These are phyloP conservation scores for Pythium coloratum DNA, from an alignment of 352 stramenopile species.

Conservation along the genomic window DNA sequence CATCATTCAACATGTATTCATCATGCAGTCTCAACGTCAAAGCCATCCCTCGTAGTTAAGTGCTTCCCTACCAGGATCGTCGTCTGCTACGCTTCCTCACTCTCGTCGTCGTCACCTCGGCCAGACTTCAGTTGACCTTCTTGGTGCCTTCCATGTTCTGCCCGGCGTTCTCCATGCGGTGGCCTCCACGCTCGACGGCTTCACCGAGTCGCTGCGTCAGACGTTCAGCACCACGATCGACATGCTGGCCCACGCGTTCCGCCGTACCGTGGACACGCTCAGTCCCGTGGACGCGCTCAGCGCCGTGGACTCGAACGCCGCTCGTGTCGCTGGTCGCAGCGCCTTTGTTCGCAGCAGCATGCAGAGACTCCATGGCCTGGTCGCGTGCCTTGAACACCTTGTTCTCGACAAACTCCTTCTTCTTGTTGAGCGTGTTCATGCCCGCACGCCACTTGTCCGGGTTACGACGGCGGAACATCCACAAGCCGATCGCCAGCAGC, in stretches of 20 bases:
- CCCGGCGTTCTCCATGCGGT: constrained; percentile 8
- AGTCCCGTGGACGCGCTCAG: constrained; percentile 18
- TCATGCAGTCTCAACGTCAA: background rate
- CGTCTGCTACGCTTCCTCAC: background rate
- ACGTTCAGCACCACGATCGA: constrained; percentile 35
- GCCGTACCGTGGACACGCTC: constrained; percentile 18
- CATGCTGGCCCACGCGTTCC: constrained; percentile 20
- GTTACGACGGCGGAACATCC: constrained; percentile 57
- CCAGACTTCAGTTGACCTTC: constrained; percentile 14
- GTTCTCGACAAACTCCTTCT: constrained; percentile 44
- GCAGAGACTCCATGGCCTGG: constrained; percentile 34
- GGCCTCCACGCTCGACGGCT: background rate
- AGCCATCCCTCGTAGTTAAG: too few relatives aligned
- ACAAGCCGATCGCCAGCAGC: constrained; percentile 34
- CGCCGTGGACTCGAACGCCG: constrained; percentile 13
- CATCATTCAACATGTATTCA: constrained; percentile 7
- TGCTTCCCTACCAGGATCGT: too few relatives aligned
- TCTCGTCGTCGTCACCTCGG: background rate
- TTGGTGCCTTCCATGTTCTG: constrained; percentile 15
- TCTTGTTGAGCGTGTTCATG: constrained; percentile 50
- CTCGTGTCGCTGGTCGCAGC: constrained; percentile 13
- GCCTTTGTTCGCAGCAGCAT: constrained; percentile 26
- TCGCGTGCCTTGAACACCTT: constrained; percentile 50
- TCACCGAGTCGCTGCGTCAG: constrained; percentile 9
- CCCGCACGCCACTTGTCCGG: constrained; percentile 64